Percentiles rank a stretch among this genome's conserved stretches.
These are phyloP conservation scores for Penicillium tannophilum DNA, from an alignment of 495 filamentous ascomycete species.

Conservation along the genomic window DNA sequence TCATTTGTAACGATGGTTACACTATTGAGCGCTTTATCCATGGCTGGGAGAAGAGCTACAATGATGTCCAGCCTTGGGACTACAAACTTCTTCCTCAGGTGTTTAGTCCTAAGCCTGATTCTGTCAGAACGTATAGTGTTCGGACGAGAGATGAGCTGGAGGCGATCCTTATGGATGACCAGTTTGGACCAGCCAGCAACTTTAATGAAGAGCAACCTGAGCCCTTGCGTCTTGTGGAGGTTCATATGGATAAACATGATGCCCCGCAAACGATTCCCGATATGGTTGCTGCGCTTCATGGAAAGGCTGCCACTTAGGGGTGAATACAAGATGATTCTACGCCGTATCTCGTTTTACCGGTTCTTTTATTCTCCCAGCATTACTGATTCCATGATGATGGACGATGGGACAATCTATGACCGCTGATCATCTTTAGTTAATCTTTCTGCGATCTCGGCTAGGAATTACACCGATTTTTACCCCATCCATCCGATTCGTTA, in stretches of 20 bases:
- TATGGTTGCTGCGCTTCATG: background rate
- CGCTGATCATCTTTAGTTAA: too few relatives aligned
- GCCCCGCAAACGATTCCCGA: slow-evolving; percentile 5
- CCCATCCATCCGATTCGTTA: too few relatives aligned
- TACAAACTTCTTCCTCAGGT: slow-evolving; percentile 9
- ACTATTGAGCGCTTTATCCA: slow-evolving; percentile 74
- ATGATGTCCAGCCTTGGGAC: slow-evolving; percentile 62
- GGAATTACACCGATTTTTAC: too few relatives aligned
- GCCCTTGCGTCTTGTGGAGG: slow-evolving; percentile 17
- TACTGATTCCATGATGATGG: too few relatives aligned
- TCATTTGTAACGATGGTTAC: slow-evolving; percentile 74
- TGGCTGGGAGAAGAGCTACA: slow-evolving; percentile 68
- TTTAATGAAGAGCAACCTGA: slow-evolving; percentile 3
- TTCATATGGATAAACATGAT: slow-evolving; percentile 18
- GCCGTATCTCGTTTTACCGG: background rate
- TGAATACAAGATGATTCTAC: background rate
- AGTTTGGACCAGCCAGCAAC: slow-evolving; percentile 12
- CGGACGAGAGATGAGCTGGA: slow-evolving; percentile 12
- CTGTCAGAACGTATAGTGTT: slow-evolving; percentile 10
- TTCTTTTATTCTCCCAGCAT: background rate
- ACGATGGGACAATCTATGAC: too few relatives aligned
- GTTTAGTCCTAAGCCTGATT: slow-evolving; percentile 11
- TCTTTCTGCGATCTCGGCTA: too few relatives aligned
- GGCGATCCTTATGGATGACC: slow-evolving; percentile 8
- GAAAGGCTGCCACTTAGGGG: background rate